Evolutionary conservation across 192 early-diverging fungal genomes (phyloP).

Genomic region (Martensiomyces pterosporus): DNA sequence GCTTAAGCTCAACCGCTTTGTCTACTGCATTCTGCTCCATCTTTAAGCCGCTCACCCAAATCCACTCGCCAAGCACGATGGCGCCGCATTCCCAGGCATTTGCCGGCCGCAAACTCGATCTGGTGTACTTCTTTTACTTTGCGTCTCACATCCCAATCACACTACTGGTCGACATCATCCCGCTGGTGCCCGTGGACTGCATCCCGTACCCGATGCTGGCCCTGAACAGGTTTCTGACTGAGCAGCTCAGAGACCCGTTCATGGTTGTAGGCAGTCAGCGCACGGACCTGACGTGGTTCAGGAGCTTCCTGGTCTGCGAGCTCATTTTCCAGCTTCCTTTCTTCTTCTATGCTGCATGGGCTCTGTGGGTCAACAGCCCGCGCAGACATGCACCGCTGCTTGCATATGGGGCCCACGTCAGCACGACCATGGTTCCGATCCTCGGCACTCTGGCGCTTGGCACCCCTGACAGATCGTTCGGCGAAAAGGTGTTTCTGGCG

Average conservation of each 20-base stretch:
- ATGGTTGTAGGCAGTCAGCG: slow-evolving; percentile 42
- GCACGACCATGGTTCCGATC: slow-evolving; percentile 62
- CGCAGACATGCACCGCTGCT: slow-evolving; percentile 47
- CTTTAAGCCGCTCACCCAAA: too few relatives aligned
- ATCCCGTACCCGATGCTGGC: slow-evolving; percentile 31
- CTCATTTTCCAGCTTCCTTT: slow-evolving; percentile 63
- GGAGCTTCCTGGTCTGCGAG: slow-evolving; percentile 59
- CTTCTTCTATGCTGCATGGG: slow-evolving; percentile 60
- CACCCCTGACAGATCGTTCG: slow-evolving; percentile 39
- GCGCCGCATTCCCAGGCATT: too few relatives aligned
- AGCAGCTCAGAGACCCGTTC: slow-evolving; percentile 59
- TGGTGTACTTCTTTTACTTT: slow-evolving; percentile 65
- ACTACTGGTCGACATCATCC: slow-evolving; percentile 55
- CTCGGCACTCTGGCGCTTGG: slow-evolving; percentile 54
- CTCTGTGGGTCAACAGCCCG: slow-evolving; percentile 46
- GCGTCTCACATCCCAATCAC: slow-evolving; percentile 68
- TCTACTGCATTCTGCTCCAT: too few relatives aligned
- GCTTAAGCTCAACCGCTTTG: too few relatives aligned
- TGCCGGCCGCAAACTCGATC: slow-evolving; percentile 54
- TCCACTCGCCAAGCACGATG: too few relatives aligned
- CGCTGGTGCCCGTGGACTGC: slow-evolving; percentile 45
- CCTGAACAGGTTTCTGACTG: slow-evolving; percentile 48
- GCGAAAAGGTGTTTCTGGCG: slow-evolving; percentile 40
- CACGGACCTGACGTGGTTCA: slow-evolving; percentile 58
- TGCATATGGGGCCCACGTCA: slow-evolving; percentile 69